A percentile compares a stretch with the other conserved stretches of the same genome.
These are phyloP conservation scores for Cordyceps sp. DNA, from an alignment of 2,329 filamentous ascomycete species.

Conservation along the genomic window DNA sequence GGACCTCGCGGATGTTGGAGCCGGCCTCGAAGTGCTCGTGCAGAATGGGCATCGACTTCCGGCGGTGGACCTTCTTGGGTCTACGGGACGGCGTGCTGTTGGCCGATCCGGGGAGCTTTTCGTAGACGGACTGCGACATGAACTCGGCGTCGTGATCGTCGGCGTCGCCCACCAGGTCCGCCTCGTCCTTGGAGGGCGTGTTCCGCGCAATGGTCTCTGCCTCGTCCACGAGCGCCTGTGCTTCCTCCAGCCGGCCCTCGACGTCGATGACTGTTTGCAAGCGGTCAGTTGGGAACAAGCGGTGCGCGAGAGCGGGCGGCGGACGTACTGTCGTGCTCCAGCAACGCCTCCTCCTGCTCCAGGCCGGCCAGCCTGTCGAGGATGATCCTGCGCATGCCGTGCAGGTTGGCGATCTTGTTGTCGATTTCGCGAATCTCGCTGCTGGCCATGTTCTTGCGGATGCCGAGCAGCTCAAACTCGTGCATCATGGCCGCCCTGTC, in stretches of 20 bases:
- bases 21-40: conserved; percentile 92
- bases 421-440: conserved; percentile 94
- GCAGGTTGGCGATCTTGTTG: conserved; percentile 85
- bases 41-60: conserved; percentile 82
- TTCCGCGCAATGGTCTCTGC: conserved; percentile 37
- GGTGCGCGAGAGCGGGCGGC: neutral
- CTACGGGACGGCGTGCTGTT: conserved; percentile 30
- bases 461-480: conserved; percentile 74
- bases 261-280: conserved; percentile 40
- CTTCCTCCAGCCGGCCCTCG: conserved; percentile 44
- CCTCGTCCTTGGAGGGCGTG: conserved; percentile 33
- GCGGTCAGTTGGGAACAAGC: conserved; percentile 13
- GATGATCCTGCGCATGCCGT: conserved; percentile 83
- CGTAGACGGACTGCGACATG: conserved; percentile 97
- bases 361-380: conserved; percentile 70
- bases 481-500: conserved; percentile 70
- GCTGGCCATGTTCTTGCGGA: conserved; percentile 95
- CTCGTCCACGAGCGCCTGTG: conserved; percentile 41
- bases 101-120: conserved; percentile 56
- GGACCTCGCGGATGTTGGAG: conserved; percentile 72
- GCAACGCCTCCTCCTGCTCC: conserved; percentile 76
- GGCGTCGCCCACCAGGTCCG: conserved; percentile 33
- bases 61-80: conserved; percentile 38
- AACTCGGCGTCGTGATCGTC: conserved; percentile 42
- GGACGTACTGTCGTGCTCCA: conserved; percentile 75